Percentiles rank a stretch among this genome's conserved stretches.
Conservation (phyloP, 2,329 filamentous ascomycete species). For the Stachybotrys chlorohalonatus region DNA sequence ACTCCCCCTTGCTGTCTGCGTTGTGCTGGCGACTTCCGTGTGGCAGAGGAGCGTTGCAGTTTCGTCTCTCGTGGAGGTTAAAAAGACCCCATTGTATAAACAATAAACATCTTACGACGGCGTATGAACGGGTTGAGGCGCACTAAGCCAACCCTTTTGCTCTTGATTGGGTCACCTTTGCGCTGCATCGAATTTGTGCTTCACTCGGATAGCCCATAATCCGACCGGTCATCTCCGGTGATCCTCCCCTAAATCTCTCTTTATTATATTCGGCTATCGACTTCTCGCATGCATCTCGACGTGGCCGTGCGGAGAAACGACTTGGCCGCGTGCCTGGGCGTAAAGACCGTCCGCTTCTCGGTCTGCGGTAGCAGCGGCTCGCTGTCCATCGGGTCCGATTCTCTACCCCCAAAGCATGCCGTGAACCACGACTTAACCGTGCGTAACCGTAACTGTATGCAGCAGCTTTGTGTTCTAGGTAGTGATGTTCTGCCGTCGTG, state of each 20-base stretch:
- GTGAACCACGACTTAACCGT: conserved; percentile 2
- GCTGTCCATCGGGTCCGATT: conserved; percentile 2
- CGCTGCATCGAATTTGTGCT: background rate
- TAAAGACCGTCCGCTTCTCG: conserved; percentile 1
- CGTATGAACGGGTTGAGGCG: background rate
- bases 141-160: no score
- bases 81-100: background rate
- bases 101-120: background rate
- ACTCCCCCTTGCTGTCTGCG: background rate
- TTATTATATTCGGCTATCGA: conserved; percentile 21
- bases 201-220: background rate
- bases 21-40: background rate
- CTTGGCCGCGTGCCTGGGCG: conserved; percentile 30
- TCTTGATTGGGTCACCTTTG: background rate
- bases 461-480: no score
- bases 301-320: conserved; percentile 34
- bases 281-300: conserved; percentile 25
- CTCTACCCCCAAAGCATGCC: conserved; percentile 4
- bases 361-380: conserved; percentile 12
- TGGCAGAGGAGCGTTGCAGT: no score
- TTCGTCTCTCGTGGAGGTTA: no score
- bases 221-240: background rate
- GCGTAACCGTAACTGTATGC: background rate
- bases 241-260: conserved; percentile 1
- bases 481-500: background rate